Percentiles rank a stretch among this genome's conserved stretches.
Conservation (phyloP, 495 filamentous ascomycete species). For the Neurospora sp. region DNA sequence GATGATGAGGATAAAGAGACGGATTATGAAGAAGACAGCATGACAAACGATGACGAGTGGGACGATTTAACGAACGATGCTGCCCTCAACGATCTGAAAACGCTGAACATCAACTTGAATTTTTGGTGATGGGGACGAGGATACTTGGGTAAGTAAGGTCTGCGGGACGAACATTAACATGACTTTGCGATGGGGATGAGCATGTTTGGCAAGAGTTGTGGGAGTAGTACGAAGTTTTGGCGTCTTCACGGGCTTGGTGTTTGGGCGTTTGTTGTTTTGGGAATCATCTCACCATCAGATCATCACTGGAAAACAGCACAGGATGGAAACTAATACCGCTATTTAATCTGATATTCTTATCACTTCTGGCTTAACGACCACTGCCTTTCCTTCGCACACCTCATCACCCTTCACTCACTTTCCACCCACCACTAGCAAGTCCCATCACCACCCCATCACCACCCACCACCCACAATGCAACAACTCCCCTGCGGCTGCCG, state of each 20-base stretch:
- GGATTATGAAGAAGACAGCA: background rate
- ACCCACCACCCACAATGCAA: background rate
- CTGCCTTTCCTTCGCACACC: background rate
- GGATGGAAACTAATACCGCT: background rate
- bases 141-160: background rate
- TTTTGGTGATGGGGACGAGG: background rate
- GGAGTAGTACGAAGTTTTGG: background rate
- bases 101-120: background rate
- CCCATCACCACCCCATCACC: background rate
- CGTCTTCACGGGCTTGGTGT: background rate
- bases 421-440: background rate
- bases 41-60: background rate
- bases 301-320: background rate
- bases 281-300: background rate
- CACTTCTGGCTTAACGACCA: background rate
- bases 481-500: background rate
- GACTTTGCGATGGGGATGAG: background rate
- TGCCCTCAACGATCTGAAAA: background rate
- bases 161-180: background rate
- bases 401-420: too few species aligned
- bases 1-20: background rate
- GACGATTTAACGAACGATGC: background rate
- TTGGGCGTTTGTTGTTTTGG: background rate
- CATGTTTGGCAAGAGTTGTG: background rate
- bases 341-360: background rate